Percentiles rank a stretch among this genome's conserved stretches.
These are phyloP conservation scores for Trametes polyzona DNA, from an alignment of 1,284 basidiomycete genomes.

Conservation along the genomic window DNA sequence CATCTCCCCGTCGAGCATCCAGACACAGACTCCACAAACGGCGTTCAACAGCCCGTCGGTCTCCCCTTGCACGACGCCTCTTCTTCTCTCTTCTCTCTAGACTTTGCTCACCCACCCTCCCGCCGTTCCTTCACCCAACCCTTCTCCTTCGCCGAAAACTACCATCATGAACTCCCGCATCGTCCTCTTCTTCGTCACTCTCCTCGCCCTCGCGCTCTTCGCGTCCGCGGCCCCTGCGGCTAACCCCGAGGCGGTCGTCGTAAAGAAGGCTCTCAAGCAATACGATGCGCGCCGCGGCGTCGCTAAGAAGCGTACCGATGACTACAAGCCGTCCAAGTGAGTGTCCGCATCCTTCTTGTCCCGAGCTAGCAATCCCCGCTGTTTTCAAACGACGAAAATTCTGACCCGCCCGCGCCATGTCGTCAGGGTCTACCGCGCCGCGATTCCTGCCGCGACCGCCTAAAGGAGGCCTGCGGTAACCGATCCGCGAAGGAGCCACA, in stretches of 20 bases:
- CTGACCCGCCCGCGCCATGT: neutral
- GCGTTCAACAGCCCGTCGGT: constrained; percentile 14
- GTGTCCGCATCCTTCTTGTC: neutral
- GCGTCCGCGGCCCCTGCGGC: constrained; percentile 20
- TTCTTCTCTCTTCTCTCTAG: constrained; percentile 3
- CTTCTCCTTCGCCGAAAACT: neutral
- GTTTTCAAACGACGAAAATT: neutral
- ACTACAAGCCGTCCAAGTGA: constrained; percentile 29
- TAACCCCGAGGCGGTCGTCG: constrained; percentile 14
- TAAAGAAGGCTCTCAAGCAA: constrained; percentile 38
- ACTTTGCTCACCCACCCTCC: constrained; percentile 5
- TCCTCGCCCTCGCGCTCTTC: constrained; percentile 24
- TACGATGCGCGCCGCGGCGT: constrained; percentile 39
- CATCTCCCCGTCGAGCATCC: constrained; percentile 5
- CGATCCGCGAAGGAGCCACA: neutral
- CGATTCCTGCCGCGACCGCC: constrained; percentile 7
- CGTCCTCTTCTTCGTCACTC: constrained; percentile 25
- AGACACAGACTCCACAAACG: constrained; percentile 13
- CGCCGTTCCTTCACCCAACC: constrained; percentile 1
- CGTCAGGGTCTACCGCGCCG: constrained; percentile 7
- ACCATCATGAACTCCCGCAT: constrained; percentile 26
- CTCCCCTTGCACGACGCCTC: neutral
- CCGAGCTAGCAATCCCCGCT: neutral
- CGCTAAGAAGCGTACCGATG: constrained; percentile 20
- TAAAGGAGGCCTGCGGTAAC: no score